A percentile compares a stretch with the other conserved stretches of the same genome.
These are phyloP conservation scores for Rubia yunnanensis DNA, from an alignment of 257 asterid species.

Conservation along the genomic window DNA sequence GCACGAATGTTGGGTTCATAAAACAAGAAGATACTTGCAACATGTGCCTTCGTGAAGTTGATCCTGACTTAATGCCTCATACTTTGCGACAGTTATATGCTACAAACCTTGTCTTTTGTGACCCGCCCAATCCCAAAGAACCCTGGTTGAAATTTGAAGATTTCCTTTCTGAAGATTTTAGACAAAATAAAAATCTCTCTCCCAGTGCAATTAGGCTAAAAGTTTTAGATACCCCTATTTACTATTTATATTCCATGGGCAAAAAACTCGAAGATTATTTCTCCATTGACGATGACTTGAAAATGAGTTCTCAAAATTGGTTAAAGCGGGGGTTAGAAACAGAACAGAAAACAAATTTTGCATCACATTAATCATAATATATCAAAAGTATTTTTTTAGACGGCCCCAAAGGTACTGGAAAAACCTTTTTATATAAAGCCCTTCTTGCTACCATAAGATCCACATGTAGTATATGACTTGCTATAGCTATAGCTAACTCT, in stretches of 20 bases:
- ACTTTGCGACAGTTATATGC: not conserved
- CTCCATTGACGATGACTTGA: too few relatives aligned
- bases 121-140: not conserved
- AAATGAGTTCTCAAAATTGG: too few relatives aligned
- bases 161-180: too few relatives aligned
- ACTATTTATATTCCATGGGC: too few relatives aligned
- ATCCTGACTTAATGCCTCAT: not conserved
- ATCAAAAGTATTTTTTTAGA: not conserved
- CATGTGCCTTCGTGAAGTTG: too few relatives aligned
- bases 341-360: not conserved
- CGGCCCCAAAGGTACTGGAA: not conserved
- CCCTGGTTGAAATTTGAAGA: not conserved
- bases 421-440: not conserved
- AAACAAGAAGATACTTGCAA: too few relatives aligned
- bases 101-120: not conserved
- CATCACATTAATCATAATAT: not conserved
- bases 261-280: not conserved
- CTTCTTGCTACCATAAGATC: not conserved
- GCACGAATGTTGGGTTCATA: too few relatives aligned
- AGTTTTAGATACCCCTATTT: too few relatives aligned
- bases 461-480: not conserved
- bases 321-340: not conserved
- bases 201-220: too few relatives aligned
- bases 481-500: not conserved
- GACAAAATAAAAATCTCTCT: too few relatives aligned